Percentiles rank a stretch among this genome's conserved stretches.
Evolutionary conservation across 257 asterid species (phyloP).

Genomic region (Nicotiana attenuata): DNA sequence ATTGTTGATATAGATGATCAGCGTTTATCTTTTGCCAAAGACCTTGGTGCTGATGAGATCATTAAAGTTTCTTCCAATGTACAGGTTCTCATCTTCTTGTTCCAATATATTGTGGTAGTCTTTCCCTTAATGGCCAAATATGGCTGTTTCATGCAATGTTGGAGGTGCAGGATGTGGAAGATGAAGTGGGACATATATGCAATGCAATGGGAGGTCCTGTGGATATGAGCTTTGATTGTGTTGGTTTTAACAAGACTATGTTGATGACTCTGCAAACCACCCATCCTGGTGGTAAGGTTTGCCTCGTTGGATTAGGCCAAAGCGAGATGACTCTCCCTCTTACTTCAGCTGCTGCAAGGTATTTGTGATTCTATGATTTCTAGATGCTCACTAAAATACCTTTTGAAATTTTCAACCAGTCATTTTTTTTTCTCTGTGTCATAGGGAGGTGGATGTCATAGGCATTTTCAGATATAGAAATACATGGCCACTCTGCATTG

Average conservation of each 20-base stretch:
- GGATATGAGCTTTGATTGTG: constrained; percentile 63
- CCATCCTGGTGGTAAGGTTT: constrained; percentile 67
- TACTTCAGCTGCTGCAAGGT: constrained; percentile 87
- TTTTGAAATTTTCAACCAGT: not conserved
- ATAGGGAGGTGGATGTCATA: constrained; percentile 76
- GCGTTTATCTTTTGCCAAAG: constrained; percentile 65
- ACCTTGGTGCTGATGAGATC: constrained; percentile 65
- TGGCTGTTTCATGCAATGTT: not conserved
- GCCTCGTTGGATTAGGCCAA: constrained; percentile 85
- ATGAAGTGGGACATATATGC: constrained; percentile 53
- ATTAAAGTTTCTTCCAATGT: constrained; percentile 55
- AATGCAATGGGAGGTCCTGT: constrained; percentile 57
- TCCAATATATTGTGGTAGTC: not conserved
- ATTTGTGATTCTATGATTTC: not conserved
- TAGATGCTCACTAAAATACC: not conserved
- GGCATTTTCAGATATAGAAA: constrained; percentile 83
- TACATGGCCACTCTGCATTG: constrained; percentile 85
- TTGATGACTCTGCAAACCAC: constrained; percentile 67
- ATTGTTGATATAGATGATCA: constrained; percentile 70
- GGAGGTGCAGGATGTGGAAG: constrained; percentile 42
- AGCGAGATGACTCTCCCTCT: constrained; percentile 78
- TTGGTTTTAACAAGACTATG: constrained; percentile 73
- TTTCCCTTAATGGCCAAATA: not conserved
- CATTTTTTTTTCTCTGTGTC: not conserved
- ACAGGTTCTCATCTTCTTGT: constrained; percentile 29